Base-by-base conservation (phyloP, 2,329 filamentous ascomycete species). In the Sclerotinia nivalis region DNA sequence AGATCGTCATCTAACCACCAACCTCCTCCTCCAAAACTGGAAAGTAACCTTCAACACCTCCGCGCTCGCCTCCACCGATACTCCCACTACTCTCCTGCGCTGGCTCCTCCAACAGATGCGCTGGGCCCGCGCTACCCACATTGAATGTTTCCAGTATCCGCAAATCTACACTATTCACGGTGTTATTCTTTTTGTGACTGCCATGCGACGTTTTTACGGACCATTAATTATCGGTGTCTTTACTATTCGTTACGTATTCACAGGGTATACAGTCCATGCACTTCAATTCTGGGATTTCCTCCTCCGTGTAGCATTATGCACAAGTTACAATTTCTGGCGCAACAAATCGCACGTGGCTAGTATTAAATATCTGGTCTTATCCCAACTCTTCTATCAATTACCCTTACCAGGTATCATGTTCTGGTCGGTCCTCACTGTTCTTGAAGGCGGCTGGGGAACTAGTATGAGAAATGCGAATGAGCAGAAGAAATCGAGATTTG, bases 21-120 rank as follows among this genome's bases (percentile, higher is more conserved):
- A 77, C 12, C 73, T 81, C 0, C 75, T 80, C 5, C 73, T 80
- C 4, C 74, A 74, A 49, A 78, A 78, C 10, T 80, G 77, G 76
- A 77, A 75, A 28, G 76, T 80, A 37, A 77, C 76, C 15, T 80
- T 79, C 67, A 77, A 77, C 47, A 76, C 79, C 15, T 74, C 77
- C 40, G 78, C 76, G n/a, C 68, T 80, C 40, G 76, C 78, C 12
- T 75, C 75, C 54, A 81, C 80, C n/a, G 80, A 81, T 47, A 79
- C 78, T 1, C 80, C 80, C 3, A 77, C 76, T 8, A 80, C 77
- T 0, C 66, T 80, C 8, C 73, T 76, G 20, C 73, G 77, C 20
- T 80, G 79, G 79, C 72, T 80, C 15, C 74, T 79, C 15, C 80
- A 81, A 68, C 79, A 81, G 73, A 77, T 80, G 31, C 76, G 79